phyloP scores from a whole-genome alignment of 768 basidiomycete genomes.

The Lentinula detonsa region DNA sequence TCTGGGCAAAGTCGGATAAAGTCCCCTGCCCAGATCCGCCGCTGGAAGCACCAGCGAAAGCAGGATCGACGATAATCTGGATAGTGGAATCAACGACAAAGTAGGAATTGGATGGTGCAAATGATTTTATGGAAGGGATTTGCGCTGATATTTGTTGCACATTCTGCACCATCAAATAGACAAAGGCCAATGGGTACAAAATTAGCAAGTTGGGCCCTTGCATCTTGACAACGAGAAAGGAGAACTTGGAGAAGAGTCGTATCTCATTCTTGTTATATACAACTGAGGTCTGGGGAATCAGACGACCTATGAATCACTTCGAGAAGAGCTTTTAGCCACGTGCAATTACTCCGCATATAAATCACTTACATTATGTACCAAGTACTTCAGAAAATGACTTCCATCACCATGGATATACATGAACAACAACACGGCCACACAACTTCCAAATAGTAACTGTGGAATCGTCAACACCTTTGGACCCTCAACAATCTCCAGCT shows the following conservation, averaged over 20 bases:
- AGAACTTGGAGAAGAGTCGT: no score
- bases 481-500: background rate
- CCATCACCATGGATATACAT: background rate
- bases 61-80: conserved; percentile 29
- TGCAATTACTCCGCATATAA: no score
- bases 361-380: no score
- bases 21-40: conserved; percentile 21
- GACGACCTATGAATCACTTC: no score
- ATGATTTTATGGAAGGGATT: conserved; percentile 31
- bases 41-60: conserved; percentile 2
- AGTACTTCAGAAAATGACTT: no score
- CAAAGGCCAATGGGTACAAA: no score
- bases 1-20: conserved; percentile 27
- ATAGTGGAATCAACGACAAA: conserved; percentile 25
- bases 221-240: no score
- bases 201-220: no score
- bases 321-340: no score
- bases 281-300: no score
- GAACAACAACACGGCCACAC: background rate
- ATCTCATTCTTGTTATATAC: no score
- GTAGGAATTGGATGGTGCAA: conserved; percentile 15
- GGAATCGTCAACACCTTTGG: background rate
- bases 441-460: background rate
- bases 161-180: background rate
- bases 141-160: conserved; percentile 15